Conservation (phyloP, 2,329 filamentous ascomycete species). For the Paramyrothecium sp. region DNA sequence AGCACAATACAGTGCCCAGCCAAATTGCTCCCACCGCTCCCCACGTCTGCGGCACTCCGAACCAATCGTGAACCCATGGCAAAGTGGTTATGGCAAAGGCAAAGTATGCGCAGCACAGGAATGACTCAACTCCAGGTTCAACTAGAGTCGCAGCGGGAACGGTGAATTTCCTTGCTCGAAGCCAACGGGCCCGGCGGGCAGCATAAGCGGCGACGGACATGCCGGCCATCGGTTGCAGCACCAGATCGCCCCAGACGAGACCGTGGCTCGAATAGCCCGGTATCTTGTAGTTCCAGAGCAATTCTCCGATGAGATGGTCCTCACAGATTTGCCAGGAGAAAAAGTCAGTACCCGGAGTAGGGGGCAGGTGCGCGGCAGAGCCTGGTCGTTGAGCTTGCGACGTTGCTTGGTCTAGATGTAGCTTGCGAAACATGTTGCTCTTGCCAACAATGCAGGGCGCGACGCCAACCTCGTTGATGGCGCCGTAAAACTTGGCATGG, state of each 20-base stretch:
- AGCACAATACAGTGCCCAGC: slow-evolving; percentile 61
- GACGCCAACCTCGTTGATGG: slow-evolving; percentile 88
- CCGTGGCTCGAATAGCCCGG: slow-evolving; percentile 74
- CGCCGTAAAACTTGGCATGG: slow-evolving; percentile 96
- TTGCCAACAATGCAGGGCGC: slow-evolving; percentile 96
- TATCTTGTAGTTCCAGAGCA: slow-evolving; percentile 74
- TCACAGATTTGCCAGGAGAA: slow-evolving; percentile 98
- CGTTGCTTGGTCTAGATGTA: slow-evolving; percentile 78
- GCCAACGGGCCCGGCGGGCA: slow-evolving; percentile 81
- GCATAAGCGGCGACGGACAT: slow-evolving; percentile 79
- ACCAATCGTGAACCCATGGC: slow-evolving; percentile 54
- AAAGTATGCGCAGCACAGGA: slow-evolving; percentile 79
- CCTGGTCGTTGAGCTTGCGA: slow-evolving; percentile 38
- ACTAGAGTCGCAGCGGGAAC: slow-evolving; percentile 86
- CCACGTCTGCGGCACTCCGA: slow-evolving; percentile 66
- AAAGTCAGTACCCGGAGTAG: slow-evolving; percentile 75
- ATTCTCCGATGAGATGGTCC: slow-evolving; percentile 91
- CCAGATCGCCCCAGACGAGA: slow-evolving; percentile 80
- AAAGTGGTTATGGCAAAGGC: slow-evolving; percentile 76
- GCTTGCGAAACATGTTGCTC: slow-evolving; percentile 96
- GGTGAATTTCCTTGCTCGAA: slow-evolving; percentile 91
- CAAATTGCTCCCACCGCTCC: slow-evolving; percentile 63
- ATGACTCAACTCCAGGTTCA: slow-evolving; percentile 86
- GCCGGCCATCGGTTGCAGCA: slow-evolving; percentile 82
- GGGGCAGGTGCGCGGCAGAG: slow-evolving; percentile 35